A percentile compares a stretch with the other conserved stretches of the same genome.
These are phyloP conservation scores for Boletus coccyginus DNA, from an alignment of 768 basidiomycete species.

Conservation along the genomic window DNA sequence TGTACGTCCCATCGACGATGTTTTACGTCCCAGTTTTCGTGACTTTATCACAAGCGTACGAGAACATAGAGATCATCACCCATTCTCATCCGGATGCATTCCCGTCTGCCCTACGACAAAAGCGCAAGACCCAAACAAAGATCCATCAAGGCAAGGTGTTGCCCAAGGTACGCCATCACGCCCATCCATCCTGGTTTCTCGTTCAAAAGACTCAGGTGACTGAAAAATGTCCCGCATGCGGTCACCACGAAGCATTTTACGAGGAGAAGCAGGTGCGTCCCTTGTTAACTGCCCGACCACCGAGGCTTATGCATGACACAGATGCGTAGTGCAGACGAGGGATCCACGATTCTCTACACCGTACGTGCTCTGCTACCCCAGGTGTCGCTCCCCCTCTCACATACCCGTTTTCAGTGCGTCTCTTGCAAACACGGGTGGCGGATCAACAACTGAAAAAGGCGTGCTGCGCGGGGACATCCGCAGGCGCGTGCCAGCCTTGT, in stretches of 20 bases:
- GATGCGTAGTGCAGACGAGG: conserved; percentile 92
- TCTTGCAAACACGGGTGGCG: conserved; percentile 81
- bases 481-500: conserved; percentile 9
- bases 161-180: conserved; percentile 52
- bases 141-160: conserved; percentile 67
- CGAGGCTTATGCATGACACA: conserved; percentile 26
- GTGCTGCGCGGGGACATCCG: background rate
- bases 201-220: conserved; percentile 53
- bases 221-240: conserved; percentile 88
- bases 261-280: conserved; percentile 78
- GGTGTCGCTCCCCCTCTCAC: conserved; percentile 3
- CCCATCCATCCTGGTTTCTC: background rate
- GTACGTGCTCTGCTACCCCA: conserved; percentile 45
- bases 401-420: conserved; percentile 51
- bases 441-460: conserved; percentile 59
- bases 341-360: conserved; percentile 92
- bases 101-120: conserved; percentile 83
- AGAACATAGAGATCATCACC: conserved; percentile 86
- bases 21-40: background rate
- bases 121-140: conserved; percentile 87
- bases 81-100: conserved; percentile 93
- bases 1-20: conserved; percentile 54
- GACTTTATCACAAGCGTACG: conserved; percentile 62
- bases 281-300: background rate
- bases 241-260: conserved; percentile 81